A percentile compares a stretch with the other conserved stretches of the same genome.
Evolutionary conservation across 2,329 filamentous ascomycete species (phyloP).

Genomic region (Aureobasidium musti): DNA sequence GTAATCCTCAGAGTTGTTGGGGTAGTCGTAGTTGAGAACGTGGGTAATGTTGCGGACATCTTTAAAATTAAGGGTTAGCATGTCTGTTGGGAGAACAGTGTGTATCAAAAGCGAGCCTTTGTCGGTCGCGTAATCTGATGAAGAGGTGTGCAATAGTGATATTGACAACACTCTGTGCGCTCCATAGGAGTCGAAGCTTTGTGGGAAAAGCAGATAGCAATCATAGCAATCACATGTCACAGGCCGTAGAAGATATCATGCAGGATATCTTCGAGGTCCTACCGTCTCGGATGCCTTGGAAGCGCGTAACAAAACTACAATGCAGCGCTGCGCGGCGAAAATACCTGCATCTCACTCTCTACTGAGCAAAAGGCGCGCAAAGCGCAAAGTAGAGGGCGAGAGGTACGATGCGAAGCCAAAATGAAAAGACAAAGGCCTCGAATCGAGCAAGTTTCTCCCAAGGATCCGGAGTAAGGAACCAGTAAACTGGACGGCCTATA

Average conservation of each 20-base stretch:
- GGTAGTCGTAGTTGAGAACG: conserved; percentile 99
- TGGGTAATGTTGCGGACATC: conserved; percentile 99
- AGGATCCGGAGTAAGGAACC: conserved; percentile 80
- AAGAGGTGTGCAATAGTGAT: conserved; percentile 35
- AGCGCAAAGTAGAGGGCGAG: conserved; percentile 52
- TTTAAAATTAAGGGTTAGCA: conserved; percentile 75
- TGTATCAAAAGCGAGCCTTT: conserved; percentile 55
- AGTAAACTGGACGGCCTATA: conserved; percentile 76
- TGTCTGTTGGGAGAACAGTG: conserved; percentile 50
- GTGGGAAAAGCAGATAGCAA: conserved; percentile 35
- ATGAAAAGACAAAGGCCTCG: conserved; percentile 70
- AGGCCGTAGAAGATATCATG: conserved; percentile 48
- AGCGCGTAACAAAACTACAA: conserved; percentile 49
- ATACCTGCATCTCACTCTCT: conserved; percentile 30
- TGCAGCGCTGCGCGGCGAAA: conserved; percentile 30
- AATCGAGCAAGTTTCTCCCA: conserved; percentile 65
- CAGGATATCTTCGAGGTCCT: conserved; percentile 58
- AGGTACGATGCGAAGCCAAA: conserved; percentile 46
- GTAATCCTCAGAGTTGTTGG: conserved; percentile 81
- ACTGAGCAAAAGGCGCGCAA: conserved; percentile 26
- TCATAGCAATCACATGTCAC: conserved; percentile 46
- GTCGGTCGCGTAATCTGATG: conserved; percentile 51
- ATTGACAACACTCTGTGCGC: conserved; percentile 50
- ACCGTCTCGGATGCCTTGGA: conserved; percentile 62
- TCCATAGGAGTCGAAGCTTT: conserved; percentile 26